Base-by-base conservation (phyloP, 2,329 filamentous ascomycete genomes). In the Calonectria pauciramosa region DNA sequence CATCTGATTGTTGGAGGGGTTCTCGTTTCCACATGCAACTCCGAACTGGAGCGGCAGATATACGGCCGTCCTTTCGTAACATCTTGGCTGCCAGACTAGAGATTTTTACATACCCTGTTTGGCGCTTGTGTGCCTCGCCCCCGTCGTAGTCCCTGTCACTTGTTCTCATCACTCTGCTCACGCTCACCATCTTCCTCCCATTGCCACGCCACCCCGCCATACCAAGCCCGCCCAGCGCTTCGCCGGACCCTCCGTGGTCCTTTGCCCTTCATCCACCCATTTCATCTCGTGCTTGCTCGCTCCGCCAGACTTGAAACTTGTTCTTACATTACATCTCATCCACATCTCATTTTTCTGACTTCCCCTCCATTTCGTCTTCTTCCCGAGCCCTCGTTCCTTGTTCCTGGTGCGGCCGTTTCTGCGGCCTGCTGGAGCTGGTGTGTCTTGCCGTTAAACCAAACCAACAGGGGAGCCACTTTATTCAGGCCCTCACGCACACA, bases 391-490 rank as follows among this genome's bases (percentile, higher is more conserved):
- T 73, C 28, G 41, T 70, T 49, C 66, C 49, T 54, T 70, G 79
- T 81, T 76, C 79, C 79, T 80, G 75, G 73, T 69, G 78, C 78
- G 81, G 71, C 81, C 81, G 76, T 81, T 80, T 81, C 79, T 82
- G 81, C 81, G 81, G 79, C 81, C 81, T 70, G 65, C 74, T 79
- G 79, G 76, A 77, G 74, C 71, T 78, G 64, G 59, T 68, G 72
- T 36, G 41, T 73, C 71, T 64, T 73, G 41, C 72, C 63, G 71
- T 69, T 67, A 60, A 74, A 36, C 64, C 59, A 71, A 68, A 68
- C 59, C 63, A 73, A 71, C 77, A 70, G 70, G 70, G 73, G 71
- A 77, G 59, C 69, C 68, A 73, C 72, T 51, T 69, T 65, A 71
- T 66, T 65, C 64, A 68, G 64, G 34, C 56, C 72, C 73, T 69